Percentiles rank a stretch among this genome's conserved stretches.
These are phyloP conservation scores for Termitomyces sp. DNA, from an alignment of 768 basidiomycete genomes.

Conservation along the genomic window DNA sequence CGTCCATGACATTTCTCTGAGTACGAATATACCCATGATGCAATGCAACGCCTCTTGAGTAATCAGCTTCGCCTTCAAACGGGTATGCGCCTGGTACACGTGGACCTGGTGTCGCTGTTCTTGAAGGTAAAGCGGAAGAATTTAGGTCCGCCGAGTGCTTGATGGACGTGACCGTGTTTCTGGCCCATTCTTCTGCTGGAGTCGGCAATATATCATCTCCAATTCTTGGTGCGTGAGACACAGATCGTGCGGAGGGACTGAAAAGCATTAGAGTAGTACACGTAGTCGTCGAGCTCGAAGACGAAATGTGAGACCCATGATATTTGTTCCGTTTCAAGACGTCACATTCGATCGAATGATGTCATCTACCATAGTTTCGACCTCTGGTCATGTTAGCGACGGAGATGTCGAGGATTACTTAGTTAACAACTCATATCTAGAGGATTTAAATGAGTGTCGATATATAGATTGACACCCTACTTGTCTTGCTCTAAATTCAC, in stretches of 20 bases:
- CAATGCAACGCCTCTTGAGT: neutral
- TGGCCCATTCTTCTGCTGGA: constrained; percentile 14
- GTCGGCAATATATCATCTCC: constrained; percentile 9
- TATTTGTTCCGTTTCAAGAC: neutral
- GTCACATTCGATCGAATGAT: constrained; percentile 1
- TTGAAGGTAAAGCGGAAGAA: neutral
- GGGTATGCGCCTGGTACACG: constrained; percentile 18
- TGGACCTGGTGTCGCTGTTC: constrained; percentile 9
- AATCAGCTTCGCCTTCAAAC: neutral
- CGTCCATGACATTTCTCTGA: constrained; percentile 18
- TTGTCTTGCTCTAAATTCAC: too few relatives aligned
- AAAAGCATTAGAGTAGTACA: neutral
- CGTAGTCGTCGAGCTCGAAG: neutral
- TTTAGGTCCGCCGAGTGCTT: constrained; percentile 3
- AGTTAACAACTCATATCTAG: neutral
- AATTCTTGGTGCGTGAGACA: constrained; percentile 8
- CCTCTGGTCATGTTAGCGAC: too few relatives aligned
- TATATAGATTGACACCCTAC: too few relatives aligned
- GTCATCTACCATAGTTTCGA: neutral
- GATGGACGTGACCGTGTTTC: constrained; percentile 5
- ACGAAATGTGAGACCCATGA: neutral
- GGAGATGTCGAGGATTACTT: too few relatives aligned
- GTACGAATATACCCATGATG: constrained; percentile 18
- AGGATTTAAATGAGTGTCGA: too few relatives aligned
- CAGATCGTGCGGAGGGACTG: neutral